Percentiles rank a stretch among this genome's conserved stretches.
Evolutionary conservation across 2,329 filamentous ascomycete genomes (phyloP).

Genomic region (Cadophora sp.): DNA sequence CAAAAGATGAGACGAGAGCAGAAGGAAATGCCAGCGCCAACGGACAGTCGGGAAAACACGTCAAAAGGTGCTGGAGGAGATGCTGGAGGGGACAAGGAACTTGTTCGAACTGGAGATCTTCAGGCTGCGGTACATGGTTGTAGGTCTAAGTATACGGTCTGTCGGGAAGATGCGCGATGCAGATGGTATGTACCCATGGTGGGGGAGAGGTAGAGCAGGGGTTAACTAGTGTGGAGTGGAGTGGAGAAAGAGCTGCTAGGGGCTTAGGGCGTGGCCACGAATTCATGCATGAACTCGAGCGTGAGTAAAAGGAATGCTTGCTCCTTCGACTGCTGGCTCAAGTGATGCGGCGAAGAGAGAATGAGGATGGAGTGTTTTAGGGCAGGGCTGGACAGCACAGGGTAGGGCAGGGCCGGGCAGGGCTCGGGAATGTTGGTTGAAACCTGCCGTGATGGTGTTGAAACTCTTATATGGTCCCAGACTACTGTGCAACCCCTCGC

Average conservation of each 20-base stretch:
- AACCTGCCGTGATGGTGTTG: conserved; percentile 41
- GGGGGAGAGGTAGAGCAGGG: conserved; percentile 39
- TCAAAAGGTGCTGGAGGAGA: conserved; percentile 39
- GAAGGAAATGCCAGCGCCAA: conserved; percentile 37
- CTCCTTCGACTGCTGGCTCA: conserved; percentile 30
- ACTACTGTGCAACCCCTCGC: conserved; percentile 41
- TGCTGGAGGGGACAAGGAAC: conserved; percentile 37
- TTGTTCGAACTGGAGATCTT: conserved; percentile 45
- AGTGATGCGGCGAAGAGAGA: conserved; percentile 17
- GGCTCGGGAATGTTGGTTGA: conserved; percentile 39
- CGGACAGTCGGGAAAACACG: conserved; percentile 39
- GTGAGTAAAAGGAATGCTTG: conserved; percentile 36
- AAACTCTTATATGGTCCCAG: conserved; percentile 44
- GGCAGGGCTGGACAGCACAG: neutral
- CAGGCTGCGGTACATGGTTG: conserved; percentile 40
- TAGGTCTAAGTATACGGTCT: conserved; percentile 39
- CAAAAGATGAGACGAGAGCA: conserved; percentile 47
- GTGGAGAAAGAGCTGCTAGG: conserved; percentile 33
- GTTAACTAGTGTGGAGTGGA: conserved; percentile 27
- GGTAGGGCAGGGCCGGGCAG: conserved; percentile 22
- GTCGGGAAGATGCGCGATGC: conserved; percentile 46
- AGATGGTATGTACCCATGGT: conserved; percentile 41
- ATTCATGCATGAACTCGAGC: conserved; percentile 47
- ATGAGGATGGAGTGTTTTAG: neutral
- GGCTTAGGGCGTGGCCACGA: conserved; percentile 42